Conservation (phyloP, 176 grass and related monocot genomes). For the Alloteropsis semialata region DNA sequence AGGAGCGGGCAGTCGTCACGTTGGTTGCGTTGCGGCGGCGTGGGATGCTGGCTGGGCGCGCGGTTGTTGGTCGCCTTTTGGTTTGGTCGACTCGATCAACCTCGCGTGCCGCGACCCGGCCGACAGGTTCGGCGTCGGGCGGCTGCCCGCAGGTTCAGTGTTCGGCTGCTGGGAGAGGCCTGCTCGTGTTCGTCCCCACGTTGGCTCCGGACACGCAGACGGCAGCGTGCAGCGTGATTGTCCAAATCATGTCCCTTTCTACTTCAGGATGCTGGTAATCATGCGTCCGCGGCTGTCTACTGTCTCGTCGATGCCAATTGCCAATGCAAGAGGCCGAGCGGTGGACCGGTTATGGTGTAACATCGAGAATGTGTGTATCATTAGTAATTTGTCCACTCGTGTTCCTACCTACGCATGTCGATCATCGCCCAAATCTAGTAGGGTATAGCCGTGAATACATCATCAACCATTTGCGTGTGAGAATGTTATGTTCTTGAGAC, state of each 20-base stretch:
- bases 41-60: not conserved
- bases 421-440: too few species aligned
- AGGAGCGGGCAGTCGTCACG: not conserved
- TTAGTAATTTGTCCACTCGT: too few species aligned
- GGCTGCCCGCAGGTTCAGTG: conserved; percentile 22
- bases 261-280: not conserved
- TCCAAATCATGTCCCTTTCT: not conserved
- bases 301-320: too few species aligned
- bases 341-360: too few species aligned
- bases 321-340: too few species aligned
- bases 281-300: not conserved
- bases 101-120: not conserved
- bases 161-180: not conserved
- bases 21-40: not conserved
- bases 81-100: not conserved
- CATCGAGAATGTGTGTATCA: too few species aligned
- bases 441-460: too few species aligned
- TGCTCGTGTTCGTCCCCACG: not conserved
- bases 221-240: not conserved
- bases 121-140: not conserved
- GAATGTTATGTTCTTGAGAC: too few species aligned
- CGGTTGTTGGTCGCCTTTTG: conserved; percentile 30
- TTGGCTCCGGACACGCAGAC: not conserved
- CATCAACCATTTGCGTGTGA: too few species aligned
- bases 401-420: too few species aligned